Conservation (phyloP, 1,139 yeast genomes). For the Diutina sp. region DNA sequence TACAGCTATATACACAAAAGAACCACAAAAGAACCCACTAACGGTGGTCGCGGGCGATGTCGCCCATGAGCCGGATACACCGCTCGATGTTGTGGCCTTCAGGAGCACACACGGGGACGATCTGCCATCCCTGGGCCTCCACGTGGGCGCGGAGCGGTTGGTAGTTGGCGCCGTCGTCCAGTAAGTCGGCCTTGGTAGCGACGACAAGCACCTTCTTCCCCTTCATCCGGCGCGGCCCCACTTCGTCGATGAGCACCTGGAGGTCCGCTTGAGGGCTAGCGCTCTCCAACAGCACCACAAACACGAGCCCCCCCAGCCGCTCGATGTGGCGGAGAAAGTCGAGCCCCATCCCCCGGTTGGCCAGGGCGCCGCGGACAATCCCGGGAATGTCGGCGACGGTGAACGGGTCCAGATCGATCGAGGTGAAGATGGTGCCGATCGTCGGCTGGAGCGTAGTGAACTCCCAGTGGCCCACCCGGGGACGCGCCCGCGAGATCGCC, state of each 20-base stretch:
- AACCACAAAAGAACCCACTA: too few relatives aligned
- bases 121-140: conserved; percentile 39
- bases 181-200: conserved; percentile 85
- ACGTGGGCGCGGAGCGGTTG: conserved; percentile 28
- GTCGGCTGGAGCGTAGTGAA: conserved; percentile 90
- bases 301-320: conserved; percentile 78
- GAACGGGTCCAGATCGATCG: conserved; percentile 59
- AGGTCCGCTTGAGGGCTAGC: conserved; percentile 55
- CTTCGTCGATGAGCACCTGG: conserved; percentile 46
- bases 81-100: conserved; percentile 59
- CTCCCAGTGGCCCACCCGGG: conserved; percentile 94
- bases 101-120: conserved; percentile 77
- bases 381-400: conserved; percentile 98
- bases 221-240: conserved; percentile 49
- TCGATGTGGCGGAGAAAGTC: conserved; percentile 89
- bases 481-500: conserved; percentile 84
- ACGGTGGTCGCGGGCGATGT: neutral
- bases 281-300: conserved; percentile 68
- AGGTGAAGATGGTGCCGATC: conserved; percentile 69
- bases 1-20: too few relatives aligned
- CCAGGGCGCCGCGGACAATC: conserved; percentile 73
- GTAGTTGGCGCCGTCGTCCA: conserved; percentile 35
- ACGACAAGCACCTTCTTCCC: conserved; percentile 59
- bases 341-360: conserved; percentile 85
- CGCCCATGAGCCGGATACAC: conserved; percentile 57